These are phyloP conservation scores for Calonectria ilicicola DNA, from an alignment of 2,329 filamentous ascomycete genomes.

Conservation along the genomic window DNA sequence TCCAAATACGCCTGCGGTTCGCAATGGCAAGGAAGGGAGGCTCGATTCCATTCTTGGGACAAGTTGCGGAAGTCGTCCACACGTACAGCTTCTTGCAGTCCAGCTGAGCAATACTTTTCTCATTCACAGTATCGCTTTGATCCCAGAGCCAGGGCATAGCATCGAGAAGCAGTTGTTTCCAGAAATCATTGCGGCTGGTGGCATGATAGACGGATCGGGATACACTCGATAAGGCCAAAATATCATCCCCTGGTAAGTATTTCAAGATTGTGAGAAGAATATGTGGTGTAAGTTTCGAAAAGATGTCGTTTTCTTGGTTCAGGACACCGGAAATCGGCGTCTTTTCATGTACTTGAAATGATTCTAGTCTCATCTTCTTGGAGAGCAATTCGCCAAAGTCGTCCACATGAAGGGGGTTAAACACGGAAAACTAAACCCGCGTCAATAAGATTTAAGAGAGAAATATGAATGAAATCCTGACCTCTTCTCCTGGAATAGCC, in stretches of 20 bases:
- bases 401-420: background rate
- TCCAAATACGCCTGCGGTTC: conserved; percentile 24
- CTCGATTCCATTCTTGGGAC: background rate
- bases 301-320: background rate
- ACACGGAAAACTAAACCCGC: conserved; percentile 9
- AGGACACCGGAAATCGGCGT: too few species aligned
- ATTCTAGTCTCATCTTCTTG: background rate
- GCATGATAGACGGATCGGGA: background rate
- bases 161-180: background rate
- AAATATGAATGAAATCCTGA: background rate
- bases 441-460: background rate
- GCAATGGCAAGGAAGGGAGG: conserved; percentile 12
- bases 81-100: conserved; percentile 5
- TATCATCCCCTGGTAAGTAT: background rate
- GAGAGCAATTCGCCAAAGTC: background rate
- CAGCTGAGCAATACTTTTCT: background rate
- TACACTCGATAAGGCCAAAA: background rate
- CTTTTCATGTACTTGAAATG: background rate
- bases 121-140: background rate
- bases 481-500: conserved; percentile 21
- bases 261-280: background rate
- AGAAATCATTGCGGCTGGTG: background rate
- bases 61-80: conserved; percentile 6
- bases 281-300: background rate
- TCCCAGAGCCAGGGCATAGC: conserved; percentile 24